These are phyloP conservation scores for Nannizziopsis barbatae DNA, from an alignment of 2,329 filamentous ascomycete species.

Conservation along the genomic window DNA sequence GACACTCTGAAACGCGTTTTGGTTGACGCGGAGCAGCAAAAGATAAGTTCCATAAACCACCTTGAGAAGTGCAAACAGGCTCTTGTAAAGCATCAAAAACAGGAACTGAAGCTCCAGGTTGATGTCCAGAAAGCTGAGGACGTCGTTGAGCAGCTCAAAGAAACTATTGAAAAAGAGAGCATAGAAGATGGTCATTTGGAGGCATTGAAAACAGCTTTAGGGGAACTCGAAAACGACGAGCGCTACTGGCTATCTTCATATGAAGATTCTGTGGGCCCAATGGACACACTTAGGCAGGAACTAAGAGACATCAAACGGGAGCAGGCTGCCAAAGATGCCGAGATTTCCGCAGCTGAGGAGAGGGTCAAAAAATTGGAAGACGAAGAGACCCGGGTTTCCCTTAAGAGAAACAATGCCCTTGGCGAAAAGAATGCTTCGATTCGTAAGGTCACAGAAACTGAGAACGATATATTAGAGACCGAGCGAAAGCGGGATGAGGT, in stretches of 20 bases:
- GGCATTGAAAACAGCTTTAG: constrained; percentile 47
- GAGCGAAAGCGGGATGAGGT: constrained; percentile 42
- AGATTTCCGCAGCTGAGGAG: constrained; percentile 26
- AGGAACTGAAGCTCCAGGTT: constrained; percentile 41
- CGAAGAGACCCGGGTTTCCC: constrained; percentile 37
- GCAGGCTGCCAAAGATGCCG: constrained; percentile 24
- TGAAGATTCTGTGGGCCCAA: constrained; percentile 39
- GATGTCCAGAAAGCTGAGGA: constrained; percentile 51
- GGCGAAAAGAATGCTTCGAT: constrained; percentile 52
- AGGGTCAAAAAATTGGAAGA: constrained; percentile 44
- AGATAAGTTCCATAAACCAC: constrained; percentile 39
- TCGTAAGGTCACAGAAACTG: constrained; percentile 41
- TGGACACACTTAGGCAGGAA: constrained; percentile 33
- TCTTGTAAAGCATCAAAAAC: constrained; percentile 41
- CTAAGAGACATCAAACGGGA: constrained; percentile 30
- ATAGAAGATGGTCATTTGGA: constrained; percentile 57
- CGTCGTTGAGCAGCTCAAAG: constrained; percentile 53
- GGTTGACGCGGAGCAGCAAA: constrained; percentile 41
- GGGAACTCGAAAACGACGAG: constrained; percentile 43
- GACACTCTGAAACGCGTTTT: constrained; percentile 47
- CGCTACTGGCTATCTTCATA: constrained; percentile 35
- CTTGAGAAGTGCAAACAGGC: constrained; percentile 41
- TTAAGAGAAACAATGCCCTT: constrained; percentile 45
- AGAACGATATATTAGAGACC: constrained; percentile 36
- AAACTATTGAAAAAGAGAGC: constrained; percentile 48